phyloP scores from a whole-genome alignment of 2,329 filamentous ascomycete genomes.

The Diatrype stigma region DNA sequence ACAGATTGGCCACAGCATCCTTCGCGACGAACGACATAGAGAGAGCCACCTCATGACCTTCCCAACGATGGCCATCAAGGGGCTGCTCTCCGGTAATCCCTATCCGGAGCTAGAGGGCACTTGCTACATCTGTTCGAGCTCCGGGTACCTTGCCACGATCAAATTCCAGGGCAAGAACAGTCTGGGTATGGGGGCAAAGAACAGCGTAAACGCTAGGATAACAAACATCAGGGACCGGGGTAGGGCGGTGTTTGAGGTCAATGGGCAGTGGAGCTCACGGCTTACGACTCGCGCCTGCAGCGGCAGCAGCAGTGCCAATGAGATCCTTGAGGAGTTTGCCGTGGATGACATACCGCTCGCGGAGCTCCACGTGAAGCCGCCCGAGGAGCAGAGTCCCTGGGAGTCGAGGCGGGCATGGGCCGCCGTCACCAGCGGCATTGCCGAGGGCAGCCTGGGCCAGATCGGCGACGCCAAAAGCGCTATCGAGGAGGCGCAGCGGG shows the following conservation, averaged over 20 bases:
- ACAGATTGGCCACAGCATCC: constrained; percentile 21
- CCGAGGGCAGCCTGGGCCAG: constrained; percentile 9
- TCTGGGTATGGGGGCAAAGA: constrained; percentile 11
- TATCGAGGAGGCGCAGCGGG: constrained; percentile 21
- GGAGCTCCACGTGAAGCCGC: constrained; percentile 4
- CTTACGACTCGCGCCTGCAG: constrained; percentile 19
- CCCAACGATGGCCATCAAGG: constrained; percentile 20
- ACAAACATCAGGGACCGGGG: constrained; percentile 9
- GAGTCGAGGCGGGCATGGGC: constrained; percentile 21
- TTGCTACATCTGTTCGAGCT: constrained; percentile 23
- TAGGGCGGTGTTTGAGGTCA: constrained; percentile 22
- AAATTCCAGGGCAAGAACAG: constrained; percentile 16
- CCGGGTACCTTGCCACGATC: constrained; percentile 22
- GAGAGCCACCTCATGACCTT: constrained; percentile 25
- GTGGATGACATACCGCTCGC: constrained; percentile 14
- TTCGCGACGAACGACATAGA: constrained; percentile 29
- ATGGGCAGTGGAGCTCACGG: constrained; percentile 22
- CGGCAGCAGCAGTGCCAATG: constrained; percentile 8
- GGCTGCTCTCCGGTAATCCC: constrained; percentile 14
- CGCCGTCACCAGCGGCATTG: constrained; percentile 14
- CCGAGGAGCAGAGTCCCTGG: constrained; percentile 18
- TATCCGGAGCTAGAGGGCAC: constrained; percentile 23
- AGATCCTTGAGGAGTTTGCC: constrained; percentile 14
- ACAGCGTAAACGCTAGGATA: constrained; percentile 20
- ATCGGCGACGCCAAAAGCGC: constrained; percentile 12